Evolutionary conservation across 441 rosid species (phyloP).

Genomic region (Raphanus hybrid): DNA sequence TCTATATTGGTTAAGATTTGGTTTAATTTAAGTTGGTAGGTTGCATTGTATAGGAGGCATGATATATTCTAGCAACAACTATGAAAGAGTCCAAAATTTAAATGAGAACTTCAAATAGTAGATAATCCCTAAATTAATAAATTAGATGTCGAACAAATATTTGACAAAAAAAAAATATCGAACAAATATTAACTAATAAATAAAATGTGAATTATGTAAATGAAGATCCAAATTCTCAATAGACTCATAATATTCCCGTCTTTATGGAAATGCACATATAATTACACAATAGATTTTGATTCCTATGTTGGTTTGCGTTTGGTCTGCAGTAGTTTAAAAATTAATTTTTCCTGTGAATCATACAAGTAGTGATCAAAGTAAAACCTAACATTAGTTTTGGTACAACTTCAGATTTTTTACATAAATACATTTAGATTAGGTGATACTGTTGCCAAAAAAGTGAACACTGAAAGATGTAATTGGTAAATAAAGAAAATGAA

Average conservation of each 20-base stretch:
- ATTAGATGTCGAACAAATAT: no score
- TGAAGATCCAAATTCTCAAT: background rate
- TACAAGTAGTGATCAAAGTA: background rate
- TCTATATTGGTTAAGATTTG: no score
- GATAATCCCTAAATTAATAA: no score
- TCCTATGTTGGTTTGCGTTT: constrained; percentile 5
- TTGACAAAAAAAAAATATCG: no score
- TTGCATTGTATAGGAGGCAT: no score
- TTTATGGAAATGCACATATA: background rate
- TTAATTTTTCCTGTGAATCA: background rate
- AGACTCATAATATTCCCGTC: constrained; percentile 20
- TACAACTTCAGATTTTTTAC: background rate
- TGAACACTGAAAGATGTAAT: background rate
- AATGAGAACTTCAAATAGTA: no score
- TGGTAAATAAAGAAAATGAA: no score
- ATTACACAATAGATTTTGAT: no score
- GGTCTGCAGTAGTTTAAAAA: background rate
- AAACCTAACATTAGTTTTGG: background rate
- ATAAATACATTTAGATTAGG: background rate
- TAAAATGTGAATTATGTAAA: background rate
- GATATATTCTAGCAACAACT: no score
- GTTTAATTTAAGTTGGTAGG: no score
- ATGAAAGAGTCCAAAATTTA: no score
- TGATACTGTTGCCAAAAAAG: no score
- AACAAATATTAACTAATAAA: background rate